Percentiles rank a stretch among this genome's conserved stretches.
Conservation (phyloP, 257 asterid species). For the Primulina tabacum region DNA sequence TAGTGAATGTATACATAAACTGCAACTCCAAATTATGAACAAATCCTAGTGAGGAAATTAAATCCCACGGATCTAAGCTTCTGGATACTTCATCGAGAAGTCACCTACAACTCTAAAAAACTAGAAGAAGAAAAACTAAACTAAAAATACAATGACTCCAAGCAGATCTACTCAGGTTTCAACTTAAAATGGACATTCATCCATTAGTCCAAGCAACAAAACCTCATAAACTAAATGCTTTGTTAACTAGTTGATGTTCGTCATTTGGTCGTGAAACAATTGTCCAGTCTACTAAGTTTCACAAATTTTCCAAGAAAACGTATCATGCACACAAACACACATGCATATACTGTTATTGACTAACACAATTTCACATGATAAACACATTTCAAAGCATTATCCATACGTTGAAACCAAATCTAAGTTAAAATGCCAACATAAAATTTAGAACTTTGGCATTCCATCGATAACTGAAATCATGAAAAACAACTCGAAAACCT, state of each 20-base stretch:
- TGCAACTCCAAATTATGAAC: neutral
- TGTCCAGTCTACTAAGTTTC: neutral
- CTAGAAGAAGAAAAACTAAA: neutral
- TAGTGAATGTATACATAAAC: too few relatives aligned
- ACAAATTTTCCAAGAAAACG: constrained; percentile 2
- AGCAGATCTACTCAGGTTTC: neutral
- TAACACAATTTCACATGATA: neutral
- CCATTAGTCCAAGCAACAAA: constrained; percentile 1
- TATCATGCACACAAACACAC: neutral
- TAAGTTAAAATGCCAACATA: neutral
- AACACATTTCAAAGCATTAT: neutral
- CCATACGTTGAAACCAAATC: neutral
- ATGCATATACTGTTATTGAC: neutral
- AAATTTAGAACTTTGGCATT: neutral
- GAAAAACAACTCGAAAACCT: constrained; percentile 21
- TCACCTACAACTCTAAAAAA: neutral
- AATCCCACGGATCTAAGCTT: neutral
- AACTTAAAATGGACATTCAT: neutral
- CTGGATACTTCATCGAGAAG: neutral
- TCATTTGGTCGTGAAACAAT: neutral
- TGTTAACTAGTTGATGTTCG: neutral
- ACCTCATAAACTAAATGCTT: neutral
- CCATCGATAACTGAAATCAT: constrained; percentile 9
- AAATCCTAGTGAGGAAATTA: neutral
- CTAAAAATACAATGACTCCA: neutral